Percentiles rank a stretch among this genome's conserved stretches.
These are phyloP conservation scores for Coprinopsis cinerea DNA, from an alignment of 768 basidiomycete species.

Conservation along the genomic window DNA sequence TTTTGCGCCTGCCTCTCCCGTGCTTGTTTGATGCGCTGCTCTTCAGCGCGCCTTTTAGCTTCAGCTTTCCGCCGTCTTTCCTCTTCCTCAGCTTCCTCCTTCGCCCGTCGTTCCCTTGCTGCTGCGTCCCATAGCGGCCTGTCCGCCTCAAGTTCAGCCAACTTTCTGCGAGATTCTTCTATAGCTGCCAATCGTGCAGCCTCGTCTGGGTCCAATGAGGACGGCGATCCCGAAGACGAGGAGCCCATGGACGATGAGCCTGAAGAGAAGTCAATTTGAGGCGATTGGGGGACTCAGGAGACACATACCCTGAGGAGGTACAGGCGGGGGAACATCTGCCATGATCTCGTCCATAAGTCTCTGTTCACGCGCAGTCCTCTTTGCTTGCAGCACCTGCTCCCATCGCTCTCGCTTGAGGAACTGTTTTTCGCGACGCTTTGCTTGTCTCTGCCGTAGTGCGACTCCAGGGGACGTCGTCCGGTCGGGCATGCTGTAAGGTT, in stretches of 20 bases:
- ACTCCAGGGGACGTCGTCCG: slow-evolving; percentile 43
- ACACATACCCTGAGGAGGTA: slow-evolving; percentile 11
- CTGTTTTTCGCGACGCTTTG: slow-evolving; percentile 33
- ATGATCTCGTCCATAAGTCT: slow-evolving; percentile 37
- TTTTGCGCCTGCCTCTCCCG: slow-evolving; percentile 16
- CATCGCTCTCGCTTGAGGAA: slow-evolving; percentile 36
- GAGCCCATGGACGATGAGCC: too few species aligned
- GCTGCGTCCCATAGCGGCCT: slow-evolving; percentile 55
- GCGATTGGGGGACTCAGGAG: too few species aligned
- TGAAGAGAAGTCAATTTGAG: too few species aligned
- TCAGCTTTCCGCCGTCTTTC: slow-evolving; percentile 30
- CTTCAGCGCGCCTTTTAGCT: slow-evolving; percentile 21
- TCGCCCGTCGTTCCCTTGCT: slow-evolving; percentile 38
- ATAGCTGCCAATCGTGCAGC: slow-evolving; percentile 37
- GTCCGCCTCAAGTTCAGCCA: slow-evolving; percentile 62
- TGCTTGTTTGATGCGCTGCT: slow-evolving; percentile 23
- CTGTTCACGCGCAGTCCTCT: slow-evolving; percentile 32
- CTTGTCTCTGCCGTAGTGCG: slow-evolving; percentile 31
- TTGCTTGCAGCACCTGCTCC: slow-evolving; percentile 30
- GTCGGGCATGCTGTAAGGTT: slow-evolving; percentile 19
- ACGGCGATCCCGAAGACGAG: too few species aligned
- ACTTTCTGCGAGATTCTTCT: slow-evolving; percentile 60
- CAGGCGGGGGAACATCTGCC: slow-evolving; percentile 25
- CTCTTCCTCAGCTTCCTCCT: slow-evolving; percentile 39
- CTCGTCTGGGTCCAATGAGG: slow-evolving; percentile 35